These are phyloP conservation scores for Nasturtium officinale DNA, from an alignment of 345 rosid genomes.

Conservation along the genomic window DNA sequence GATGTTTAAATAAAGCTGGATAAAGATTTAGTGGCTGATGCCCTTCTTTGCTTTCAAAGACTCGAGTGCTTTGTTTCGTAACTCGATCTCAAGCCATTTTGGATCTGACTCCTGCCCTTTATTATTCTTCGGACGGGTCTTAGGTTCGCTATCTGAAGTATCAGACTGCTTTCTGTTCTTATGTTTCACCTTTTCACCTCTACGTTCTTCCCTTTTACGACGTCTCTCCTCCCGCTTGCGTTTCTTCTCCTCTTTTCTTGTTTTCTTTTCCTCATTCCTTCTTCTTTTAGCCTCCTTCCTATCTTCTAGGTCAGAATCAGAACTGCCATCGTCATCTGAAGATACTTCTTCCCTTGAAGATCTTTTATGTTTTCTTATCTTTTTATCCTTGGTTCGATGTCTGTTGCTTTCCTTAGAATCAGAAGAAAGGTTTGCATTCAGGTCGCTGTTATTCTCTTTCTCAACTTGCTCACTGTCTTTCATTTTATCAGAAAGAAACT, in stretches of 20 bases:
- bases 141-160: slow-evolving; percentile 59
- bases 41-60: slow-evolving; percentile 96
- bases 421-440: slow-evolving; percentile 50
- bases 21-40: slow-evolving; percentile 49
- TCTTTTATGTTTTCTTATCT: slow-evolving; percentile 67
- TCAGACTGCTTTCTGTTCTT: slow-evolving; percentile 52
- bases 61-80: slow-evolving; percentile 92
- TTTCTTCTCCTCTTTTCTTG: slow-evolving; percentile 82
- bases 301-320: slow-evolving; percentile 69
- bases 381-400: slow-evolving; percentile 49
- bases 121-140: slow-evolving; percentile 43
- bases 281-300: slow-evolving; percentile 88
- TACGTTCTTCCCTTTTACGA: slow-evolving; percentile 73
- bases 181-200: slow-evolving; percentile 63
- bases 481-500: slow-evolving; percentile 33
- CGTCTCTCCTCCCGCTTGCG: slow-evolving; percentile 75
- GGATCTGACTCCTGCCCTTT: slow-evolving; percentile 60
- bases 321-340: slow-evolving; percentile 61
- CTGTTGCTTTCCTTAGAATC: slow-evolving; percentile 60
- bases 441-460: slow-evolving; percentile 48
- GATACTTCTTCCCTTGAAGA: slow-evolving; percentile 54
- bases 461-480: slow-evolving; percentile 49
- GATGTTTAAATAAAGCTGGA: slow-evolving; percentile 39
- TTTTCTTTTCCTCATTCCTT: slow-evolving; percentile 84
- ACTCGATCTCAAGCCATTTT: slow-evolving; percentile 87